phyloP scores from a whole-genome alignment of 2,329 filamentous ascomycete genomes.

The Neonectria neomacrospora region DNA sequence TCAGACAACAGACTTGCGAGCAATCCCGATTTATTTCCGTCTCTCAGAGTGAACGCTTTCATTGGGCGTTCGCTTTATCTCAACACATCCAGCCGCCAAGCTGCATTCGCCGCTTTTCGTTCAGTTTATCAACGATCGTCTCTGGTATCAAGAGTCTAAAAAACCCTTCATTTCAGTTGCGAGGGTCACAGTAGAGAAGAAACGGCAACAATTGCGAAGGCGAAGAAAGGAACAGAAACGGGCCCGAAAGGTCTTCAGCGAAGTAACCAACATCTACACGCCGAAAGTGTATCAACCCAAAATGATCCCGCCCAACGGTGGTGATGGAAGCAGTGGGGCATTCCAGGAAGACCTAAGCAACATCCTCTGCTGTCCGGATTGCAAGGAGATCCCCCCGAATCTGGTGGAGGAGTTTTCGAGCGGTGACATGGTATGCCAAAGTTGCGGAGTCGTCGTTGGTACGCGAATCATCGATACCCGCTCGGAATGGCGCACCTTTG shows the following conservation, averaged over 20 bases:
- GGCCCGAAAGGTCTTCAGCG: constrained; percentile 54
- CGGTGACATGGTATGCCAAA: constrained; percentile 91
- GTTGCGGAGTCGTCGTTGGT: constrained; percentile 90
- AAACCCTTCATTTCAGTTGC: constrained; percentile 34
- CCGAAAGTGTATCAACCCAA: constrained; percentile 55
- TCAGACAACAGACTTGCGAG: neutral
- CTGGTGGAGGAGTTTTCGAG: constrained; percentile 92
- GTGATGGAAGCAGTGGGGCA: constrained; percentile 44
- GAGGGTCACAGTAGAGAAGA: constrained; percentile 46
- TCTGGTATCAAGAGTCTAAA: constrained; percentile 49
- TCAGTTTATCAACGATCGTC: constrained; percentile 60
- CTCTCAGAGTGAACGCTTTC: constrained; percentile 1
- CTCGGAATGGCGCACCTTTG: constrained; percentile 98
- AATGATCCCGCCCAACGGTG: constrained; percentile 57
- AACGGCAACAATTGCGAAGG: constrained; percentile 48
- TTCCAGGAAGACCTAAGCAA: constrained; percentile 90
- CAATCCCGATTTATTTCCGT: neutral
- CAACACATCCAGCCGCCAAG: constrained; percentile 60
- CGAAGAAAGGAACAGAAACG: constrained; percentile 49
- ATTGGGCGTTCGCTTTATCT: constrained; percentile 9
- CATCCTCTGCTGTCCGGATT: constrained; percentile 88
- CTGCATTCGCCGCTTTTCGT: constrained; percentile 79
- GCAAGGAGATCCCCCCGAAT: constrained; percentile 90
- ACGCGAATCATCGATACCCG: constrained; percentile 94
- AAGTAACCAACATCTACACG: constrained; percentile 57